Conservation (phyloP, 2,329 filamentous ascomycete genomes). For the Aquanectria penicillioides region DNA sequence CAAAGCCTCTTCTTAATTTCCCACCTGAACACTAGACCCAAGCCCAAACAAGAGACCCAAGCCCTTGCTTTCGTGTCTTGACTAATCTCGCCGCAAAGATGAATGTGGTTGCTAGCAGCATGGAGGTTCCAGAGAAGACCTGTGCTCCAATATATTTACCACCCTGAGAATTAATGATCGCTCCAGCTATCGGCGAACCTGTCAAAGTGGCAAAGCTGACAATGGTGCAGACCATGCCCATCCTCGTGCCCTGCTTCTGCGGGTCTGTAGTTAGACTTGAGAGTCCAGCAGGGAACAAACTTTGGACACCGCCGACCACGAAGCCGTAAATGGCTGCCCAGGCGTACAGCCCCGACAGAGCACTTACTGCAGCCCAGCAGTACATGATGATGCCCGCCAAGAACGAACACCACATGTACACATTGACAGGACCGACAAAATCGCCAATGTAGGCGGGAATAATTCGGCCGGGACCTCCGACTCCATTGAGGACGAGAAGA, state of each 20-base stretch:
- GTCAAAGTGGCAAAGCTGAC: constrained; percentile 51
- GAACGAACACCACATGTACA: constrained; percentile 41
- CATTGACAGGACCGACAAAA: constrained; percentile 60
- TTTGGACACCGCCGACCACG: constrained; percentile 30
- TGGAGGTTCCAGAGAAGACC: constrained; percentile 29
- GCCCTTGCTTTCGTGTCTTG: constrained; percentile 18
- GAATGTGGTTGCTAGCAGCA: constrained; percentile 26
- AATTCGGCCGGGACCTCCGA: constrained; percentile 66
- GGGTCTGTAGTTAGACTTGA: constrained; percentile 50
- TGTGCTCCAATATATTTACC: constrained; percentile 34
- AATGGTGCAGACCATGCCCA: constrained; percentile 53
- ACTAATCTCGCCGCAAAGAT: constrained; percentile 24
- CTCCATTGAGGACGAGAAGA: constrained; percentile 70
- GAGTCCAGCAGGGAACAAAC: constrained; percentile 45
- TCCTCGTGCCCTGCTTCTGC: constrained; percentile 49
- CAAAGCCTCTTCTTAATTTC: too few relatives aligned
- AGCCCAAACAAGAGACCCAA: not conserved
- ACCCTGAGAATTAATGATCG: constrained; percentile 32
- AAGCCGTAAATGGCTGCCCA: constrained; percentile 37
- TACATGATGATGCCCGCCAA: constrained; percentile 32
- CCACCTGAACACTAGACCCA: not conserved
- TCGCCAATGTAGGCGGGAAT: constrained; percentile 68
- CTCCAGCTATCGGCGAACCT: constrained; percentile 46
- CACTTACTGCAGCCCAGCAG: constrained; percentile 36
- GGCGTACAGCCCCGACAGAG: constrained; percentile 31